Evolutionary conservation across 805 yeast genomes (phyloP).

Genomic region (Cyberlindnera bimundalis): DNA sequence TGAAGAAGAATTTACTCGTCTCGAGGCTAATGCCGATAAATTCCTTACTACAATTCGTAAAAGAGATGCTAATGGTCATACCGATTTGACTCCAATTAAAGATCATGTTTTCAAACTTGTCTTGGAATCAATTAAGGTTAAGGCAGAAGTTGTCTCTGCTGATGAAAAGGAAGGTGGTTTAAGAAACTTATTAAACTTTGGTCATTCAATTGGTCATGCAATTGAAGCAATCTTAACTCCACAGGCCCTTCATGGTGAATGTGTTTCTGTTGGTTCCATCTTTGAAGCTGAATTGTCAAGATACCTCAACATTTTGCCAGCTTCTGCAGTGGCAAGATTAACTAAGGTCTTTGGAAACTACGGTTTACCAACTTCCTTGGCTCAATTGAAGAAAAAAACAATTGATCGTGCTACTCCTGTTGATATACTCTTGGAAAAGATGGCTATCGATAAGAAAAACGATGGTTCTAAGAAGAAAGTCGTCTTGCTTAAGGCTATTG

Average conservation of each 20-base stretch:
- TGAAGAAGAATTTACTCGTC: constrained; percentile 78
- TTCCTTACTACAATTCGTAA: constrained; percentile 66
- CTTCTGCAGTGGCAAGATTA: constrained; percentile 91
- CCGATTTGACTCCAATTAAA: constrained; percentile 64
- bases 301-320: constrained; percentile 80
- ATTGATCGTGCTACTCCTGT: constrained; percentile 73
- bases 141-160: constrained; percentile 88
- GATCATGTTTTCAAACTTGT: constrained; percentile 79
- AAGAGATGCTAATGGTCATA: constrained; percentile 43
- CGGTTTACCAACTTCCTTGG: constrained; percentile 75
- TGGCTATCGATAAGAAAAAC: constrained; percentile 96
- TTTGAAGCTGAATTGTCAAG: constrained; percentile 95
- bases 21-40: constrained; percentile 68
- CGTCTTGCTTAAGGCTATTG: constrained; percentile 79
- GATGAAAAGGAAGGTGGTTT: constrained; percentile 96
- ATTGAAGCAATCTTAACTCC: constrained; percentile 97
- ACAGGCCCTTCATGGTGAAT: constrained; percentile 94
- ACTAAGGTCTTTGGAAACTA: constrained; percentile 80
- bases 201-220: constrained; percentile 97
- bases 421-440: constrained; percentile 67
- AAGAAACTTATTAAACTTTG: constrained; percentile 89
- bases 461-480: constrained; percentile 89
- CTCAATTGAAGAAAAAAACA: constrained; percentile 62
- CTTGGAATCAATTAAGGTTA: constrained; percentile 79
- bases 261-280: constrained; percentile 97